Evolutionary conservation across 2,329 filamentous ascomycete genomes (phyloP), one percentile per base, ranked within the genome.

Genomic region (Chaetomiaceae sp.): DNA sequence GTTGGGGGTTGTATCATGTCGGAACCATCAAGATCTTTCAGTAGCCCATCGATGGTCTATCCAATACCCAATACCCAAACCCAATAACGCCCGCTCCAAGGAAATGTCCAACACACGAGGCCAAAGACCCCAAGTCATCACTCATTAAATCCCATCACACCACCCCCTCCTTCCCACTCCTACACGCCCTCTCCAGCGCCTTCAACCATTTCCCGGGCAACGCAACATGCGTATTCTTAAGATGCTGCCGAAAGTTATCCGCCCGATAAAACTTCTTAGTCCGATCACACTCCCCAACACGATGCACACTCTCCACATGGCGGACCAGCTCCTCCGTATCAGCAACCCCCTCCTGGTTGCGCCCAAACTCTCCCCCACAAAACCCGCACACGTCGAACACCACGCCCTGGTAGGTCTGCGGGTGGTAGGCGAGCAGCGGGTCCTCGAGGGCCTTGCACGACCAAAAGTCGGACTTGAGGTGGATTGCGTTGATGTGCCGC

Each of bases 221-320:
- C 3, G 61, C 59, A 4, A 59, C 54, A 34, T 63, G 61, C 15
- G 61, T 60, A 9, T 58, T 59, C 47, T 58, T 57, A n/a, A 62
- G 43, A 39, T 63, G 61, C 45, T 61, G 58, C 9, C 61, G 51
- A 19, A 62, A 63, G 22, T 63, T 63, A 37, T 63, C 61, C 17
- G 58, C 61, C 17, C 61, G 39, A 29, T 62, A 63, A 22, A 63
- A 63, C 39, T 59, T 59, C 51, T 60, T 63, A 15, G 59, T 57
- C 4, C 55, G 54, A n/a, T 62, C 59, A 19, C 61, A 63, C 17
- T 59, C 58, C 19, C 45, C 55, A n/a, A 58, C 44, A 6, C 56
- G 54, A 25, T 63, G 61, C 15, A 61, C 53, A 8, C 31, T 29
- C 36, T 62, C 55, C 15, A 61, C 43, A 33, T 63, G 61, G 8